Evolutionary conservation across 768 basidiomycete genomes (phyloP), one percentile per base, ranked within the genome.

Genomic region (Mycena vulgaris): DNA sequence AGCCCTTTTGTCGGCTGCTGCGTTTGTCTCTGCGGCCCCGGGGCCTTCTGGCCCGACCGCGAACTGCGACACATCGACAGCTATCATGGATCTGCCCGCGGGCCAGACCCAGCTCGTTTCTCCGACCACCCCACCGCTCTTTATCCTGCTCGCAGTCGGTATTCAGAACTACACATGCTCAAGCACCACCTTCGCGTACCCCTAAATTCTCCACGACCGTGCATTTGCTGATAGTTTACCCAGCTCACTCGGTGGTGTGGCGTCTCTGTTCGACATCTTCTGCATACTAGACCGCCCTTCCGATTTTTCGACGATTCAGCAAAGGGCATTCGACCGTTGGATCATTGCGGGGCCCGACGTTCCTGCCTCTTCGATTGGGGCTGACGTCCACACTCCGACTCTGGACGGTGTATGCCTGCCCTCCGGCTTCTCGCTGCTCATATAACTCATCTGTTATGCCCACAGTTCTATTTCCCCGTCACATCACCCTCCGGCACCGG

Each of bases 201-300:
- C 13, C 14, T 35, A 31, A 56, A 37, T 27, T 23, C 19, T 51
- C 33, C 4, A 6, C 23, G 28, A 35, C 31, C 17, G 21, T 56
- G 53, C 23, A 56, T 28, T 52, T 52, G 25, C 49, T 47, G 42
- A 48, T 31, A 9, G 19, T 57, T 16, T 31, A 31, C 5, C 39
- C 49, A 66, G 65, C 6, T 66, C 65, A 1, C 31, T 45, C 37
- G 65, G 65, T n/a, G 65, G 37, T n/a, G 65, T 66, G 2, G 65
- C 65, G 17, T 59, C 65, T 10, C 19, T 66, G 10, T 60, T 66
- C 39, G 65, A 66, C 39, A 51, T 66, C 23, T 66, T 57, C 28
- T 66, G 65, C 57, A 13, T 65, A n/a, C 21, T 23, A 30, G 48
- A 40, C 27, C 25, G n/a, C 27, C 8, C 52, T 27, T n/a, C 48